Evolutionary conservation across 2,329 filamentous ascomycete species (phyloP), one percentile per base, ranked within the genome.

Genomic region (Myriosclerotinia duriaeana): DNA sequence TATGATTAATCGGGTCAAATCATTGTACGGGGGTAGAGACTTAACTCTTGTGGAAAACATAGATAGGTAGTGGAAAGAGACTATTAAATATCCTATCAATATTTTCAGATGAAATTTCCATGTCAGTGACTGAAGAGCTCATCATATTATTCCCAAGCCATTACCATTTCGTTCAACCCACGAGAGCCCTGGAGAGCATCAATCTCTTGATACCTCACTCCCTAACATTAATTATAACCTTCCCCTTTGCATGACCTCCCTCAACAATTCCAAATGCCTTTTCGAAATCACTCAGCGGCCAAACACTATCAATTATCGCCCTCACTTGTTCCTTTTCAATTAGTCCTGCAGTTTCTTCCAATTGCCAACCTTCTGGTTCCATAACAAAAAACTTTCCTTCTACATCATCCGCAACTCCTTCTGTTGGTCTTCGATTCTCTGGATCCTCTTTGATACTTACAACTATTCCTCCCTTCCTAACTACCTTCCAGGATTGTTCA

Each of bases 191-290:
- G n/a, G n/a, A 34, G 2, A 5, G 30, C 17, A 46, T 46, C 9
- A n/a, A 3, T 20, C 15, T 46, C 1, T 9, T 0, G 9, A 14
- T 1, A 5, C 30, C 5, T 22, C 44, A 64, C 2, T 59, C 34
- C 6, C 30, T 26, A 14, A 65, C 9, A 15, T 52, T 65, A n/a
- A 65, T 53, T n/a, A 61, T 26, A 5, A 65, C 64, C 3, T 61
- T 65, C 1, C 64, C 64, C 15, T 20, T 46, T 9, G 46, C 64
- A 53, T 65, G 64, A 3, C 64, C 64, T 14, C 64, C 38, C 17
- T 65, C 54, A 5, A 65, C 54, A 15, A 60, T 26, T 7, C 44
- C 46, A 61, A 61, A 61, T 1, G 64, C 64, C 48, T 61, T 65
- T 17, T 60, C 38, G 17, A 53, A 65, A 8, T 65, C 64, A 5